phyloP scores from a whole-genome alignment of 2,329 filamentous ascomycete genomes.

The Scedosporium aurantiacum region DNA sequence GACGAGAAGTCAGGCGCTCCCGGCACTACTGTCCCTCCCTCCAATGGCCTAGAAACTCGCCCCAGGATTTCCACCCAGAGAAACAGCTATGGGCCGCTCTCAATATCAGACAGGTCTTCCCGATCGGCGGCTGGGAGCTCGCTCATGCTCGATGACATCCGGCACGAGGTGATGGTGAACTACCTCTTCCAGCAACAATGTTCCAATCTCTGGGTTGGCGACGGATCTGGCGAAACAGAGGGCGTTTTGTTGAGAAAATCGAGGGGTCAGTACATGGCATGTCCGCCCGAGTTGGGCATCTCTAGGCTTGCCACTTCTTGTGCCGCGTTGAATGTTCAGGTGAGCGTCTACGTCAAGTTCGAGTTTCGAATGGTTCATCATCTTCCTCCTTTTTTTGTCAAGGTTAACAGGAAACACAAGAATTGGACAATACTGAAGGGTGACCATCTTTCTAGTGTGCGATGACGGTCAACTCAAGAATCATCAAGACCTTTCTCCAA shows the following conservation, averaged over 20 bases:
- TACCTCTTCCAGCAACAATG: conserved; percentile 75
- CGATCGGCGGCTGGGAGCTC: conserved; percentile 30
- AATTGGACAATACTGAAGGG: no score
- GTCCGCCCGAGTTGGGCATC: conserved; percentile 51
- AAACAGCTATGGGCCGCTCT: conserved; percentile 40
- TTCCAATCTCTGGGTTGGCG: conserved; percentile 60
- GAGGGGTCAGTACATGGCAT: conserved; percentile 60
- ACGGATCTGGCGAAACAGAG: conserved; percentile 56
- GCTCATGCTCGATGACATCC: conserved; percentile 58
- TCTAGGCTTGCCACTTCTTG: conserved; percentile 56
- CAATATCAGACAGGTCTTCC: conserved; percentile 36
- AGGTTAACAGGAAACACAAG: background rate
- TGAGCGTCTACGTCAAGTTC: conserved; percentile 25
- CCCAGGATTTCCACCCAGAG: conserved; percentile 38
- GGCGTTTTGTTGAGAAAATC: conserved; percentile 62
- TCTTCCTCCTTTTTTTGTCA: background rate
- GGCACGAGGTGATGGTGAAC: conserved; percentile 75
- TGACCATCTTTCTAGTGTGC: conserved; percentile 41
- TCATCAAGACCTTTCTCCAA: conserved; percentile 67
- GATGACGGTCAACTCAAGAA: conserved; percentile 70
- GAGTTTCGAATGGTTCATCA: background rate
- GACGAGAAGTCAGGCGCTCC: background rate
- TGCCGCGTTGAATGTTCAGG: conserved; percentile 59
- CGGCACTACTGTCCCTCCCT: conserved; percentile 15
- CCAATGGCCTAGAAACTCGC: conserved; percentile 28